These are phyloP conservation scores for Clathrus columnatus DNA, from an alignment of 768 basidiomycete species.

Conservation along the genomic window DNA sequence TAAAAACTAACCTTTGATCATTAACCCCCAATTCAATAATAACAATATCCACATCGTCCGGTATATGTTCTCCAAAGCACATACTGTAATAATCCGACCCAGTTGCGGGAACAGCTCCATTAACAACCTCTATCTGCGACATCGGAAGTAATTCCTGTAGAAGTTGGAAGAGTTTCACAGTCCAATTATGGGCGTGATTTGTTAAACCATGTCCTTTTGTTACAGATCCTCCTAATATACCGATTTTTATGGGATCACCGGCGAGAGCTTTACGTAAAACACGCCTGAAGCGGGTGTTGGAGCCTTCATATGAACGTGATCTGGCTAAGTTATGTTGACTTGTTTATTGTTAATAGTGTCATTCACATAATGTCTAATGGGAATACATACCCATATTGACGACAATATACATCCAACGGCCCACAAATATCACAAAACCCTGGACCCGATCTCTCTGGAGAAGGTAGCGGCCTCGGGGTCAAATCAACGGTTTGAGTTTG, in stretches of 20 bases:
- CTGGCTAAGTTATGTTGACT: slow-evolving; percentile 11
- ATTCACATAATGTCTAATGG: background rate
- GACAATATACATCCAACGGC: background rate
- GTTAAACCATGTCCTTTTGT: slow-evolving; percentile 10
- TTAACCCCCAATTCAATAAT: slow-evolving; percentile 12
- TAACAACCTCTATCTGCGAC: slow-evolving; percentile 6
- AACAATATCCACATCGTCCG: slow-evolving; percentile 11
- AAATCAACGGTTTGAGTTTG: background rate
- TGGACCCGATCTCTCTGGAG: background rate
- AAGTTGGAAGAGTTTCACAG: background rate
- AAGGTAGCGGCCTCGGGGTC: background rate
- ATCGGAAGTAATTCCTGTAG: slow-evolving; percentile 10
- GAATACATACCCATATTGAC: background rate
- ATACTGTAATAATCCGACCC: slow-evolving; percentile 12
- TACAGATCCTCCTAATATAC: slow-evolving; percentile 9
- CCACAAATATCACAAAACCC: background rate
- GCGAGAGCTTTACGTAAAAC: slow-evolving; percentile 7
- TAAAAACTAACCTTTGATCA: slow-evolving; percentile 10
- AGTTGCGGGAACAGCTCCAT: slow-evolving; percentile 11
- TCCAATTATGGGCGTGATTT: slow-evolving; percentile 6
- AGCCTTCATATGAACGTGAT: slow-evolving; percentile 11
- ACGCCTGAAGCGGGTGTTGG: slow-evolving; percentile 12
- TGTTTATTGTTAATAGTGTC: background rate
- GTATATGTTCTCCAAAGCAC: slow-evolving; percentile 12
- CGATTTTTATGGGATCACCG: slow-evolving; percentile 4